A percentile compares a stretch with the other conserved stretches of the same genome.
These are phyloP conservation scores for Ogataea ramenticola DNA, from an alignment of 805 yeast genomes.

Conservation along the genomic window DNA sequence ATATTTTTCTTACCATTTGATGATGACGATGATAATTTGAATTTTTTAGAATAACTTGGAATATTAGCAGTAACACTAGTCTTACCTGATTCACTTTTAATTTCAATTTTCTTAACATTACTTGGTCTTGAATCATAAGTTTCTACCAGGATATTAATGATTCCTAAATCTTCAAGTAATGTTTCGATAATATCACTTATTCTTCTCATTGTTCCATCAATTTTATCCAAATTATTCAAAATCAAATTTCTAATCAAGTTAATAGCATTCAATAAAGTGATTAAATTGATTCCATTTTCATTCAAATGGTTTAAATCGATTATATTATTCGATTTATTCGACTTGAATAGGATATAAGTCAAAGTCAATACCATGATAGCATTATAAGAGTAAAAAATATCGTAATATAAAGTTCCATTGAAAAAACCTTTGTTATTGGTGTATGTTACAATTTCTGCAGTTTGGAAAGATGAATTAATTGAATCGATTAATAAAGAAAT, in stretches of 20 bases:
- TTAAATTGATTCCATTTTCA: constrained; percentile 20
- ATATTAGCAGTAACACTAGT: constrained; percentile 27
- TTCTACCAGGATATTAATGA: constrained; percentile 22
- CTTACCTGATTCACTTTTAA: constrained; percentile 20
- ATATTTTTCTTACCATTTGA: no score
- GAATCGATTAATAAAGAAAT: constrained; percentile 32
- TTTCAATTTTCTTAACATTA: constrained; percentile 23
- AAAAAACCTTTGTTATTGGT: constrained; percentile 30
- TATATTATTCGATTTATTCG: constrained; percentile 4
- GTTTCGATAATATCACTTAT: constrained; percentile 36
- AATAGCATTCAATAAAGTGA: constrained; percentile 23
- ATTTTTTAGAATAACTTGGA: constrained; percentile 22
- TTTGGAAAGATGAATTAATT: constrained; percentile 30
- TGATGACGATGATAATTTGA: constrained; percentile 4
- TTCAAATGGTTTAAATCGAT: constrained; percentile 22
- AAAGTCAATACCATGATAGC: constrained; percentile 34
- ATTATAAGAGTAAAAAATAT: constrained; percentile 36
- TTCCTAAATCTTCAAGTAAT: constrained; percentile 33
- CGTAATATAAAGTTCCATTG: constrained; percentile 39
- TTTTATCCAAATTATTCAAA: constrained; percentile 23
- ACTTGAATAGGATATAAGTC: constrained; percentile 29
- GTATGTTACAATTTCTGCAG: constrained; percentile 30
- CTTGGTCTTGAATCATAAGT: constrained; percentile 23
- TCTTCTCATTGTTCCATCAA: constrained; percentile 36
- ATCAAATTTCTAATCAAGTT: constrained; percentile 26